These are phyloP conservation scores for Hortiboletus flavorubellus DNA, from an alignment of 768 basidiomycete genomes.

Conservation along the genomic window DNA sequence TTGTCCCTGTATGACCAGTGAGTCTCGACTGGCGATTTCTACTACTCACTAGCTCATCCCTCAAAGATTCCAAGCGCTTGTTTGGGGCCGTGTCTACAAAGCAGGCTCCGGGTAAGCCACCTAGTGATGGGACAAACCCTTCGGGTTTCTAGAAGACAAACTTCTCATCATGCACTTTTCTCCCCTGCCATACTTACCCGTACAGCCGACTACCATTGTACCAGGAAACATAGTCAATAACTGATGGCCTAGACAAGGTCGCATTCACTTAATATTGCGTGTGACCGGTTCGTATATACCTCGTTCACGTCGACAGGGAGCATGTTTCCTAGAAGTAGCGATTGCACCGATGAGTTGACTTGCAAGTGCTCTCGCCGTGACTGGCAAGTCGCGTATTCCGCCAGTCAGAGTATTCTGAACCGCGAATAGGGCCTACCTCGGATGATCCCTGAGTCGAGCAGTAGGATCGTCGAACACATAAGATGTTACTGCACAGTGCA, in stretches of 20 bases:
- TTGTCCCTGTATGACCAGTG: constrained; percentile 62
- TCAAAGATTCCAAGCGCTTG: constrained; percentile 44
- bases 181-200: background rate
- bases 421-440: background rate
- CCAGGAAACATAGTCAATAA: background rate
- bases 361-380: background rate
- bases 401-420: background rate
- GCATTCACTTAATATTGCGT: background rate
- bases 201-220: background rate
- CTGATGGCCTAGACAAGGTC: background rate
- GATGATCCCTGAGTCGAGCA: no score
- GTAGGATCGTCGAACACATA: background rate
- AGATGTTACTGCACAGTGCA: background rate
- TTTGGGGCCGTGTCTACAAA: constrained; percentile 57
- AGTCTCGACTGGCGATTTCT: background rate
- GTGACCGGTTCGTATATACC: background rate
- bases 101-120: constrained; percentile 33
- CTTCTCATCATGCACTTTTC: background rate
- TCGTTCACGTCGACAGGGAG: background rate
- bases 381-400: background rate
- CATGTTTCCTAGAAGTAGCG: background rate
- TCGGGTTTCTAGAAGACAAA: background rate
- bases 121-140: background rate
- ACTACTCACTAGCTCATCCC: background rate
- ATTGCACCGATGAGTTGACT: background rate